phyloP scores from a whole-genome alignment of 352 stramenopile species.

The Phytophthora nicotianae region DNA sequence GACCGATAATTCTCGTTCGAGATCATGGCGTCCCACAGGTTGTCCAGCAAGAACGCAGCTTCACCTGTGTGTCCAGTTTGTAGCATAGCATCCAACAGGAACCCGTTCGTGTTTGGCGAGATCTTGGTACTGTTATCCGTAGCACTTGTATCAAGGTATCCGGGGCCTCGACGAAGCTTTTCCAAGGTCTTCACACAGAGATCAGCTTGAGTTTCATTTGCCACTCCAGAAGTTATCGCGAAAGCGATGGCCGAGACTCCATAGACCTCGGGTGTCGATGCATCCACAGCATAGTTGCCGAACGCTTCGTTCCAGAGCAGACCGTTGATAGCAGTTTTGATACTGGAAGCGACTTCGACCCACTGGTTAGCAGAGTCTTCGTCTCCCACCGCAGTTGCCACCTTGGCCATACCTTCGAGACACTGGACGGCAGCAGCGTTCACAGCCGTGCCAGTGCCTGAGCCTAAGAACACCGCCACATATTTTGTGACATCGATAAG shows the following conservation, averaged over 20 bases:
- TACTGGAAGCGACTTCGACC: constrained; percentile 10
- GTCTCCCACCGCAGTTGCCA: constrained; percentile 18
- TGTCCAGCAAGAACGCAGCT: not conserved
- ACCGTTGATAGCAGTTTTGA: constrained; percentile 15
- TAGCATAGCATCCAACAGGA: constrained; percentile 33
- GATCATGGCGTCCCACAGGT: constrained; percentile 39
- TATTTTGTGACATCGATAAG: constrained; percentile 29
- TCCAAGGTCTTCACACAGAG: constrained; percentile 27
- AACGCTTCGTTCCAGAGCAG: constrained; percentile 38
- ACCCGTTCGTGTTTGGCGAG: constrained; percentile 40
- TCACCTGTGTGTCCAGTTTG: constrained; percentile 2
- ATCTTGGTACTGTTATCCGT: constrained; percentile 27
- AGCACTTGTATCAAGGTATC: constrained; percentile 15
- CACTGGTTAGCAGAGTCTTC: constrained; percentile 24
- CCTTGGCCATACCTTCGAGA: not conserved
- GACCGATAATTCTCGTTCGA: constrained; percentile 31
- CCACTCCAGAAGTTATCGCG: constrained; percentile 31
- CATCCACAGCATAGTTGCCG: constrained; percentile 27
- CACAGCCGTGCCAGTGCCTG: constrained; percentile 22
- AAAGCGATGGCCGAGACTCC: constrained; percentile 38
- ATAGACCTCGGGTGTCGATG: constrained; percentile 25
- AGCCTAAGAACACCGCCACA: constrained; percentile 24
- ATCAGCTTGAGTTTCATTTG: not conserved
- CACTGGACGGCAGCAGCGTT: constrained; percentile 14
- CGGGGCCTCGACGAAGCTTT: constrained; percentile 29